These are phyloP conservation scores for Gaertneriomyces sp. DNA, from an alignment of 192 early-diverging fungal genomes.

Conservation along the genomic window DNA sequence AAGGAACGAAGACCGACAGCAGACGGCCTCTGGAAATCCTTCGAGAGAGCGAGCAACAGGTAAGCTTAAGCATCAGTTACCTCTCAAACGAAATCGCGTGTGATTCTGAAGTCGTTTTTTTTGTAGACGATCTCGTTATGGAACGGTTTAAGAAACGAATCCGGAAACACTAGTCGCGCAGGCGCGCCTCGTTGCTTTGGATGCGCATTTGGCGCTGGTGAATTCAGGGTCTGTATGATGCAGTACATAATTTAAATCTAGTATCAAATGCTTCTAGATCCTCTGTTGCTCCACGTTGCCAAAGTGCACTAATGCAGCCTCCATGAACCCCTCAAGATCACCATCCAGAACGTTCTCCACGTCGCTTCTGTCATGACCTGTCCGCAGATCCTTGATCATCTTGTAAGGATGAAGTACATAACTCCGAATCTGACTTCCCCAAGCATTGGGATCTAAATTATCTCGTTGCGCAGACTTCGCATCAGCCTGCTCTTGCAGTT, in stretches of 20 bases:
- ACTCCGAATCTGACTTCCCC: slow-evolving; percentile 58
- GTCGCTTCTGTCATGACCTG: slow-evolving; percentile 44
- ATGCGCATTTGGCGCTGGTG: too few relatives aligned
- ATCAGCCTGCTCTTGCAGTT: slow-evolving; percentile 44
- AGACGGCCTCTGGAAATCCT: too few relatives aligned
- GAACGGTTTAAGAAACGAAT: slow-evolving; percentile 83
- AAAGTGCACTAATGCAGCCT: slow-evolving; percentile 11
- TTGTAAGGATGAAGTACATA: slow-evolving; percentile 64
- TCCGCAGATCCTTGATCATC: slow-evolving; percentile 58
- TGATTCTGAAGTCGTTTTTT: too few relatives aligned
- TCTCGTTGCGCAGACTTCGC: slow-evolving; percentile 37
- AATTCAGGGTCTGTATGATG: too few relatives aligned
- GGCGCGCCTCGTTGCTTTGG: too few relatives aligned
- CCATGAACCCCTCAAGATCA: slow-evolving; percentile 38
- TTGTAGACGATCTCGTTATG: slow-evolving; percentile 69
- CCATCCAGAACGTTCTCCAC: slow-evolving; percentile 51
- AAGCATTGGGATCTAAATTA: slow-evolving; percentile 41
- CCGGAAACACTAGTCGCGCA: slow-evolving; percentile 26
- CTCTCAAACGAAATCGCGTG: too few relatives aligned
- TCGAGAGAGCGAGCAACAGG: too few relatives aligned
- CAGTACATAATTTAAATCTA: too few relatives aligned
- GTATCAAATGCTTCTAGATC: too few relatives aligned
- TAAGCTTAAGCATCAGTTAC: too few relatives aligned
- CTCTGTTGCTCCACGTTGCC: not conserved
- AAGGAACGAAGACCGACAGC: too few relatives aligned